Conservation (phyloP, 192 early-diverging fungal genomes). For the Mortierella antarctica region DNA sequence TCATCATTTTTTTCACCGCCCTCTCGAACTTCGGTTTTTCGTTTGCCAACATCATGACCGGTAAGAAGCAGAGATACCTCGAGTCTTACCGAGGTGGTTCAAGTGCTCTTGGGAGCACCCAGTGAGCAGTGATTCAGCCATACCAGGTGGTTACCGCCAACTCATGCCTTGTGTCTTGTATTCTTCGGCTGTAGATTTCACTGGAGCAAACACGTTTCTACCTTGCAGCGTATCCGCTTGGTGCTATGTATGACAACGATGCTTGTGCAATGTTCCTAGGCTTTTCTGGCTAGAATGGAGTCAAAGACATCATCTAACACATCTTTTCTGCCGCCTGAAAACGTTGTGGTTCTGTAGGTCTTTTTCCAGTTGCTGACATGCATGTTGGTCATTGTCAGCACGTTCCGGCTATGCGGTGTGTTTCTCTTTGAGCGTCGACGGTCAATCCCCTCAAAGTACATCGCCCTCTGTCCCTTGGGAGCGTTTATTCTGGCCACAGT, state of each 20-base stretch:
- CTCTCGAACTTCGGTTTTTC: conserved; percentile 44
- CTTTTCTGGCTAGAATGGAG: neutral
- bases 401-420: conserved; percentile 46
- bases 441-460: conserved; percentile 29
- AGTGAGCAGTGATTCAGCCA: neutral
- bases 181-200: conserved; percentile 12
- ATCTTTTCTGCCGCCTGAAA: neutral
- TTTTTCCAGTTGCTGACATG: conserved; percentile 46
- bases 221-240: conserved; percentile 32
- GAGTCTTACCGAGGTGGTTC: neutral
- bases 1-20: conserved; percentile 42
- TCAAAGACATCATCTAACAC: neutral
- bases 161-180: neutral
- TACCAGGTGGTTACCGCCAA: neutral
- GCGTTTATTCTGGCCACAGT: conserved; percentile 35
- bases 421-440: conserved; percentile 31
- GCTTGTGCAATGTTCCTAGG: neutral
- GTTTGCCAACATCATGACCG: conserved; percentile 24
- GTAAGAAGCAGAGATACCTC: conserved; percentile 4
- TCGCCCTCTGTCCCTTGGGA: conserved; percentile 20
- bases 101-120: neutral
- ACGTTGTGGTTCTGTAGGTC: conserved; percentile 2
- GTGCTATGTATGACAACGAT: conserved; percentile 34
- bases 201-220: neutral
- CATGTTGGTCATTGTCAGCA: conserved; percentile 32